Evolutionary conservation across 2,329 filamentous ascomycete genomes (phyloP).

Genomic region (Diplodia intermedia): DNA sequence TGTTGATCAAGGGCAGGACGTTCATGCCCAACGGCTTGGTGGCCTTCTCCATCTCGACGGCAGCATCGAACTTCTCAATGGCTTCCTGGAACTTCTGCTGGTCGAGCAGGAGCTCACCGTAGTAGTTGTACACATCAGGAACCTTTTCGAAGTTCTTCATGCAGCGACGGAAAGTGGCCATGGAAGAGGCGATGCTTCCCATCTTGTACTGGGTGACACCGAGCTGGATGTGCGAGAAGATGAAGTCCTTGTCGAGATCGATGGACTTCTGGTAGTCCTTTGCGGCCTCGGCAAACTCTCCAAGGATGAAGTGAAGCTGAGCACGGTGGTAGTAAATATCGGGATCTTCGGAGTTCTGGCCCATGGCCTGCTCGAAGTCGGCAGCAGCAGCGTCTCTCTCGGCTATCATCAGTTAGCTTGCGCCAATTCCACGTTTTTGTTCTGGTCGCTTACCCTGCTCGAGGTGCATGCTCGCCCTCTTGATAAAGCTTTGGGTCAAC

Average conservation of each 20-base stretch:
- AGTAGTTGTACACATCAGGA: constrained; percentile 99
- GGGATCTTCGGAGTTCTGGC: constrained; percentile 85
- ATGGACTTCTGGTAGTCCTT: constrained; percentile 99
- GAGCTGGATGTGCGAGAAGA: constrained; percentile 99
- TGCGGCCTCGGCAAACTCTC: constrained; percentile 88
- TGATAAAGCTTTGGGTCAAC: constrained; percentile 97
- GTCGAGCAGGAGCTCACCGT: constrained; percentile 94
- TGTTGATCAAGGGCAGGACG: constrained; percentile 96
- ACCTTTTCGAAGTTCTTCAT: constrained; percentile 99
- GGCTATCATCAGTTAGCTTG: constrained; percentile 54
- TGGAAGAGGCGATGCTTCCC: constrained; percentile 95
- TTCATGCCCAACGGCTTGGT: constrained; percentile 96
- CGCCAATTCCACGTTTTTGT: background rate
- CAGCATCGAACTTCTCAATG: constrained; percentile 96
- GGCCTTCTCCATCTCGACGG: constrained; percentile 98
- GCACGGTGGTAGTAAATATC: constrained; percentile 99
- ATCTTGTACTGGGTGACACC: constrained; percentile 99
- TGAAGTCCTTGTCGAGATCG: constrained; percentile 92
- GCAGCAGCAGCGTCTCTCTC: constrained; percentile 84
- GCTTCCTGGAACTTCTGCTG: constrained; percentile 95
- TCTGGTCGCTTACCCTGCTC: constrained; percentile 72
- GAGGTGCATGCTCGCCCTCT: constrained; percentile 96
- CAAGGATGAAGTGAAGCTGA: constrained; percentile 96
- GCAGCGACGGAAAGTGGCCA: constrained; percentile 96
- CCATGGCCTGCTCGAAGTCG: constrained; percentile 85